Base-by-base conservation (phyloP, 2,329 filamentous ascomycete genomes). In the Fusarium sp. region DNA sequence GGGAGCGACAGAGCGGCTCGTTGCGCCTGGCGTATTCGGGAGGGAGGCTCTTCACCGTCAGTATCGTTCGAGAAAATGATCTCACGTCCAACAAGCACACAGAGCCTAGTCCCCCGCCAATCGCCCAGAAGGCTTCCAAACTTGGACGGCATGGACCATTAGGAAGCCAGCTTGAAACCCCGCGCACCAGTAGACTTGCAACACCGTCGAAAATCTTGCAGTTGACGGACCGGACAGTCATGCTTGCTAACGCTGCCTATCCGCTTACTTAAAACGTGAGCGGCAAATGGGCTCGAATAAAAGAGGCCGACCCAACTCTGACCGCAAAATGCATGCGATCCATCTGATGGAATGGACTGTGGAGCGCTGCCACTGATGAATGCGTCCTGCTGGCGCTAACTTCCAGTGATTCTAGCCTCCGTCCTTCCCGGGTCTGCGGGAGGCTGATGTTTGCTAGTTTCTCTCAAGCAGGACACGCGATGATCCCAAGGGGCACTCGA, bases 11-110 rank as follows among this genome's bases (percentile, higher is more conserved):
- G 32, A 57, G 50, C 48, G 48, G 48, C 48, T 52, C 48, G 45
- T 68, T 63, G 64, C 52, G 70, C 45, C 43, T 37, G 25, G 58
- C 34, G 35, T 54, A 65, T 37, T 65, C 48, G 50, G 61, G 58
- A 56, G 48, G 48, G 48, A 32, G 34, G 62, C 56, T 64, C 59
- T 54, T 62, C 64, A 66, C 48, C 57, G 65, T 64, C 58, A 66
- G 37, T 52, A 64, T 73, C 39, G 62, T 71, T 69, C 58, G 61
- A 66, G 74, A 72, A 72, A 67, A 73, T 76, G 56, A 71, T 59
- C 71, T 70, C 61, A 73, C 48, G 41, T 57, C 57, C 50, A 67
- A 56, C 48, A 62, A 66, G 35, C 35, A 32, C 25, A 48, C 25
- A 63, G 48, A 62, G 64, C 73, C 56, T 64, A 63, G 52, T 57